A percentile compares a stretch with the other conserved stretches of the same genome.
Conservation (phyloP, 2,329 filamentous ascomycete genomes). For the Verticillium alfalfae region DNA sequence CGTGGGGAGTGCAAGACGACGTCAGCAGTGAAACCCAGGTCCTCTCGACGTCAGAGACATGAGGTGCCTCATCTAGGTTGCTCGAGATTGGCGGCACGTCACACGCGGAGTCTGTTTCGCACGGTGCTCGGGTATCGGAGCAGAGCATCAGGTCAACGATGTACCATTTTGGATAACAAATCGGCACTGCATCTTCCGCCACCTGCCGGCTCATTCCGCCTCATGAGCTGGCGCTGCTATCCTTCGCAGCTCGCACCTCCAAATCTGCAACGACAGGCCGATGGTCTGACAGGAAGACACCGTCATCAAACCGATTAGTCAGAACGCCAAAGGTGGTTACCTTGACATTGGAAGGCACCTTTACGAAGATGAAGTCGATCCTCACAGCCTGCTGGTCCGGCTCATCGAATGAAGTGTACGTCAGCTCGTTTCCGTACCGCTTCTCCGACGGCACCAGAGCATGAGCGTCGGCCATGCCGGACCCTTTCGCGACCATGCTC, state of each 20-base stretch:
- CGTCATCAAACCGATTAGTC: slow-evolving; percentile 19
- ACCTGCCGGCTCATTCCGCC: neutral
- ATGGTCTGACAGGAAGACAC: slow-evolving; percentile 25
- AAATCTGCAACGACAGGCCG: slow-evolving; percentile 22
- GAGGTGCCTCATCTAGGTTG: slow-evolving; percentile 4
- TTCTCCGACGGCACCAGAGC: slow-evolving; percentile 14
- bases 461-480: slow-evolving; percentile 16
- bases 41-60: neutral
- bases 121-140: neutral
- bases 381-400: slow-evolving; percentile 10
- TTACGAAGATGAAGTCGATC: slow-evolving; percentile 25
- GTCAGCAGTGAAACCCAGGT: neutral
- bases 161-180: neutral
- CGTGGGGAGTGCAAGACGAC: neutral
- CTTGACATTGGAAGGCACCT: slow-evolving; percentile 9
- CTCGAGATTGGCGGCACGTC: slow-evolving; percentile 5
- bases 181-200: neutral
- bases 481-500: slow-evolving; percentile 13
- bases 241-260: slow-evolving; percentile 1
- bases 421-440: slow-evolving; percentile 18
- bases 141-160: neutral
- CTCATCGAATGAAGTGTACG: slow-evolving; percentile 20
- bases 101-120: neutral
- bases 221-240: neutral
- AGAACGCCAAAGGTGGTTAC: slow-evolving; percentile 19